Evolutionary conservation across 1,284 basidiomycete genomes (phyloP).

Genomic region (Pseudozyma flocculosa): DNA sequence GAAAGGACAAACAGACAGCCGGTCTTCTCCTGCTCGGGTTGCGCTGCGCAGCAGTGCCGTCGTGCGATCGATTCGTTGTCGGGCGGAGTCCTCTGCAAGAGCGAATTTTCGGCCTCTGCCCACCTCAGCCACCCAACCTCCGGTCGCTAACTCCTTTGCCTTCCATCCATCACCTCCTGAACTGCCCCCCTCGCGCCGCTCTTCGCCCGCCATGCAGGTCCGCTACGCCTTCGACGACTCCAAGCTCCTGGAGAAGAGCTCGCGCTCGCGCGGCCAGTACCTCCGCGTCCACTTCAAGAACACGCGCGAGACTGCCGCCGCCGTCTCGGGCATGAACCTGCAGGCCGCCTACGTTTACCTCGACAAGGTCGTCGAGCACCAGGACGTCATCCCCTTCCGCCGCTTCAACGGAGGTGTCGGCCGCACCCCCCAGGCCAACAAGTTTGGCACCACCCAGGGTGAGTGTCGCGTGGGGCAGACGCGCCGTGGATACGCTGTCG

Average conservation of each 20-base stretch:
- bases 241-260: slow-evolving; percentile 56
- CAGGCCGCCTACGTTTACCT: slow-evolving; percentile 96
- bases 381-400: slow-evolving; percentile 95
- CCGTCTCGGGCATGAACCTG: slow-evolving; percentile 78
- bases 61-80: no score
- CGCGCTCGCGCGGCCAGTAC: slow-evolving; percentile 83
- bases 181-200: no score
- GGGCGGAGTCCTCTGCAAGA: no score
- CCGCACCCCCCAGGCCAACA: slow-evolving; percentile 93
- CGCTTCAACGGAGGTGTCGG: slow-evolving; percentile 96
- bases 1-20: no score
- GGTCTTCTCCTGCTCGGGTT: no score
- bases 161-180: not conserved
- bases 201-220: slow-evolving; percentile 39
- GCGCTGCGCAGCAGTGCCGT: no score
- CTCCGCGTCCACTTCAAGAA: slow-evolving; percentile 99
- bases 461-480: slow-evolving; percentile 58
- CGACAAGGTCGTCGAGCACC: slow-evolving; percentile 91
- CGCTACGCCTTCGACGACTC: slow-evolving; percentile 58
- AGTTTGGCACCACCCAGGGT: slow-evolving; percentile 97
- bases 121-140: no score
- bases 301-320: slow-evolving; percentile 71
- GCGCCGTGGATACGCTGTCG: no score
- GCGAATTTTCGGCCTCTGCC: no score
- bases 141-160: no score